Conservation (phyloP, 1,139 yeast species). For the Tardiomyces digboiensis region DNA sequence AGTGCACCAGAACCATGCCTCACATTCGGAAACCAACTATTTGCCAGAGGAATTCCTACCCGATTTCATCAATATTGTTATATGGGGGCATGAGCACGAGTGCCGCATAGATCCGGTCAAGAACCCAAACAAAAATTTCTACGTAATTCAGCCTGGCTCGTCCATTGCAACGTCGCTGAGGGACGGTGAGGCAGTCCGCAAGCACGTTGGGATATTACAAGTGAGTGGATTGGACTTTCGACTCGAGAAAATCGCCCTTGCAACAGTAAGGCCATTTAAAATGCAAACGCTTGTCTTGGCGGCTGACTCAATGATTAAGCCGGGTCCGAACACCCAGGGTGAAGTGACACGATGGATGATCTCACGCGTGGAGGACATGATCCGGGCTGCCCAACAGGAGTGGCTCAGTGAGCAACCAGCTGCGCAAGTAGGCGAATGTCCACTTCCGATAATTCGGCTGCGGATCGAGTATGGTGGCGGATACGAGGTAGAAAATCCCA, state of each 20-base stretch:
- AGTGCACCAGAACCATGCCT: constrained; percentile 82
- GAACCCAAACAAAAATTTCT: constrained; percentile 62
- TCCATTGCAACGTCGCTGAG: constrained; percentile 87
- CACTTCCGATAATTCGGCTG: constrained; percentile 72
- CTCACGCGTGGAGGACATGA: constrained; percentile 55
- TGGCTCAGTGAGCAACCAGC: constrained; percentile 33
- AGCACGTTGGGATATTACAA: constrained; percentile 62
- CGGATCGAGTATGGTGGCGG: constrained; percentile 89
- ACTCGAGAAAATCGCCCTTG: constrained; percentile 55
- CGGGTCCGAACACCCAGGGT: constrained; percentile 50
- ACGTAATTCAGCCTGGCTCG: constrained; percentile 88
- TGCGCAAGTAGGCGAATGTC: constrained; percentile 28
- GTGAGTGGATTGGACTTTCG: constrained; percentile 51
- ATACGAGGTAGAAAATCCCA: constrained; percentile 83
- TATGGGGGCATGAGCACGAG: constrained; percentile 99
- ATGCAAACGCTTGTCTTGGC: constrained; percentile 55
- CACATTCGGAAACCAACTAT: constrained; percentile 73
- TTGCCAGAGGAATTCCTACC: constrained; percentile 84
- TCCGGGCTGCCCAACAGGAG: constrained; percentile 45
- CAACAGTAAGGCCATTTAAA: constrained; percentile 75
- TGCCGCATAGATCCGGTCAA: constrained; percentile 64
- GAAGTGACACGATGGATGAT: constrained; percentile 55
- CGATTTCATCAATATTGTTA: constrained; percentile 62
- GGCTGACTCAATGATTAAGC: constrained; percentile 43
- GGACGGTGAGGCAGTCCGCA: constrained; percentile 74